A percentile compares a stretch with the other conserved stretches of the same genome.
These are phyloP conservation scores for Tulasnella sp. DNA, from an alignment of 768 basidiomycete genomes.

Conservation along the genomic window DNA sequence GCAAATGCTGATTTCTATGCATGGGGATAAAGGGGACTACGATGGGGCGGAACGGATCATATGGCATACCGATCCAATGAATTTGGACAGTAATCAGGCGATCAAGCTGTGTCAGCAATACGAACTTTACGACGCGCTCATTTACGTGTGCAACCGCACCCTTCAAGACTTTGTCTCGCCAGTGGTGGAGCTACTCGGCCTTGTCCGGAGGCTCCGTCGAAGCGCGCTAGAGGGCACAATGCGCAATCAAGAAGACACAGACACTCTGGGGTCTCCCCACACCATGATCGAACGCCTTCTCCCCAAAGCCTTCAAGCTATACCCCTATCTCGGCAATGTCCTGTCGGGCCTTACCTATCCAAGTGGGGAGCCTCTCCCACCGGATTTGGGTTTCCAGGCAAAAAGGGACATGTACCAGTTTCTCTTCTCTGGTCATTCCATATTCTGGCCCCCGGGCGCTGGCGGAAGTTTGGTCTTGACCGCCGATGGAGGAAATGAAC, in stretches of 20 bases:
- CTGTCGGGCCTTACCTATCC: slow-evolving; percentile 81
- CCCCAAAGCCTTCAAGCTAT: slow-evolving; percentile 81
- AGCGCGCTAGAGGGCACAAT: slow-evolving; percentile 19
- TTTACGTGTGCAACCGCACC: slow-evolving; percentile 86
- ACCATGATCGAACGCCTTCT: slow-evolving; percentile 41
- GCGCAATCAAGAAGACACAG: neutral
- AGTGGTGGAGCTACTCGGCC: slow-evolving; percentile 65
- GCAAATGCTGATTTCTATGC: slow-evolving; percentile 66
- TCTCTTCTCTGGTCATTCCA: slow-evolving; percentile 70
- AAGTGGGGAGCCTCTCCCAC: slow-evolving; percentile 55
- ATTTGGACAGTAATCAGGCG: slow-evolving; percentile 87
- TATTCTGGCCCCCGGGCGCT: slow-evolving; percentile 61
- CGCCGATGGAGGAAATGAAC: slow-evolving; percentile 57
- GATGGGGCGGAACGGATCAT: slow-evolving; percentile 79
- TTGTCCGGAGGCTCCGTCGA: slow-evolving; percentile 53
- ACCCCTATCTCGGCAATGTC: slow-evolving; percentile 69
- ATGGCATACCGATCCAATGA: slow-evolving; percentile 88
- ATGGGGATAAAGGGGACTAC: slow-evolving; percentile 56
- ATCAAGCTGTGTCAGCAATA: slow-evolving; percentile 74
- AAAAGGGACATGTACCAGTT: slow-evolving; percentile 67
- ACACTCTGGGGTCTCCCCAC: slow-evolving; percentile 24
- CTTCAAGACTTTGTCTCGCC: slow-evolving; percentile 82
- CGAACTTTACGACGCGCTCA: slow-evolving; percentile 81
- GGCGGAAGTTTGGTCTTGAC: slow-evolving; percentile 66
- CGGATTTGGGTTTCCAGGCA: slow-evolving; percentile 53